Evolutionary conservation across 1,284 basidiomycete genomes (phyloP), one percentile per base, ranked within the genome.

Genomic region (Neonothopanus nambi): DNA sequence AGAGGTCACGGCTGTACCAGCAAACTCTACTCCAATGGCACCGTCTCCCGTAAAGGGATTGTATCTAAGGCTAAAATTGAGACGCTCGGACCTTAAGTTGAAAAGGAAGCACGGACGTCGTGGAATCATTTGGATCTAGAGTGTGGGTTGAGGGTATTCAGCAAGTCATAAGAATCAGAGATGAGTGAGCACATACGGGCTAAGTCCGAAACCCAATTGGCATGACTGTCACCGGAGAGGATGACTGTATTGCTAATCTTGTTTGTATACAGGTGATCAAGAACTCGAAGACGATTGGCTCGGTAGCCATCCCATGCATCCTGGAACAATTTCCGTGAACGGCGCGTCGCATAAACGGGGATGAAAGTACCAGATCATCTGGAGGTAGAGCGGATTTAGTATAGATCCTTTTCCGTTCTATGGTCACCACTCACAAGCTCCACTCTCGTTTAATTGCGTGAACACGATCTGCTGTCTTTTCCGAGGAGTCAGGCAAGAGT

Each of bases 261-360:
- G 63, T 81, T 75, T 30, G 68, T 54, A 59, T 77, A 73, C 24
- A 87, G 67, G 55, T 82, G 76, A 54, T 81, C 71, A 15, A 87
- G 74, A 47, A 87, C 70, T n/a, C 83, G 75, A 42, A 72, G 68
- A 13, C 84, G 73, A 65, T 85, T 82, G 15, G 77, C 76, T 9
- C 76, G 70, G 65, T 87, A 87, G 0, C 84, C 84, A 56, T 85
- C 81, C 84, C 84, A 87, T 17, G 80, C 78, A 60, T 85, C 84
- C 73, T 77, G 50, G 20, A 38, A 55, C 40, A 13, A 48, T 36
- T 42, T 24, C 9, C 9, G 24, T 17, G 8, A 43, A 35, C 36
- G 11, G 15, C 15, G 12, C 33, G 12, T 26, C 9, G 35, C 12
- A 15, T 18, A 24, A 17, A 48, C 13, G 2, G 23, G 15, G 37